A percentile compares a stretch with the other conserved stretches of the same genome.
Evolutionary conservation across 2,329 filamentous ascomycete genomes (phyloP).

Genomic region (Fusarium nodosum): DNA sequence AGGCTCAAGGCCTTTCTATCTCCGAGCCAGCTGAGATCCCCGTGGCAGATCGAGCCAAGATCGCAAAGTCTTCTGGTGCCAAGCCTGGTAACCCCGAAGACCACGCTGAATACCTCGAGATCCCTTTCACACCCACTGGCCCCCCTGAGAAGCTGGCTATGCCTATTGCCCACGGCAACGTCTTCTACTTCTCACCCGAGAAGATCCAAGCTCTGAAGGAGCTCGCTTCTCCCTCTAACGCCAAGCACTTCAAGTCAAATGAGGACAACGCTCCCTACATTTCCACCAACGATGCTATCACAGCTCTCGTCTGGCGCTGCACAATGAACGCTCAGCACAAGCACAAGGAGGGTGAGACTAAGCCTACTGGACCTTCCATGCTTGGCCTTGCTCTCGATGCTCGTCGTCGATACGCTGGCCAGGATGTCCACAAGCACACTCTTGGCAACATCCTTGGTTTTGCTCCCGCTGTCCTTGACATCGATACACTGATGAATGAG

Average conservation of each 20-base stretch:
- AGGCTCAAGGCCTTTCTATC: conserved; percentile 7
- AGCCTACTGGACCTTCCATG: neutral
- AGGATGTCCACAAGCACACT: conserved; percentile 16
- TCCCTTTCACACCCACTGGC: conserved; percentile 13
- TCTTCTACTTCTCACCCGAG: conserved; percentile 24
- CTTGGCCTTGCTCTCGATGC: conserved; percentile 20
- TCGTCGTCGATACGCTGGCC: conserved; percentile 18
- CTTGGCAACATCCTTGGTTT: conserved; percentile 22
- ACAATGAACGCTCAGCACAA: conserved; percentile 19
- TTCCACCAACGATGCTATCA: conserved; percentile 22
- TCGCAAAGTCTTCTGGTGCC: conserved; percentile 10
- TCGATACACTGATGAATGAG: conserved; percentile 8
- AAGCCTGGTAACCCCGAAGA: conserved; percentile 18
- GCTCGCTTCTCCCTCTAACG: neutral
- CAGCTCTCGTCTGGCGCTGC: conserved; percentile 23
- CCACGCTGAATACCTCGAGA: conserved; percentile 15
- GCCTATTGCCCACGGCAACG: conserved; percentile 13
- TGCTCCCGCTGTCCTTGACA: conserved; percentile 16
- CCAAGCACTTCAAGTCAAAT: neutral
- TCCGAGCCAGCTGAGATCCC: neutral
- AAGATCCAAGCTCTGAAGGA: conserved; percentile 14
- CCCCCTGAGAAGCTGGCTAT: conserved; percentile 18
- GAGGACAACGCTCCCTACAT: conserved; percentile 1
- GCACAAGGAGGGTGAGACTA: neutral
- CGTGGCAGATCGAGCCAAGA: neutral